Percentiles rank a stretch among this genome's conserved stretches.
These are phyloP conservation scores for Cryptococcus sp. DNA, from an alignment of 1,284 basidiomycete species.

Conservation along the genomic window DNA sequence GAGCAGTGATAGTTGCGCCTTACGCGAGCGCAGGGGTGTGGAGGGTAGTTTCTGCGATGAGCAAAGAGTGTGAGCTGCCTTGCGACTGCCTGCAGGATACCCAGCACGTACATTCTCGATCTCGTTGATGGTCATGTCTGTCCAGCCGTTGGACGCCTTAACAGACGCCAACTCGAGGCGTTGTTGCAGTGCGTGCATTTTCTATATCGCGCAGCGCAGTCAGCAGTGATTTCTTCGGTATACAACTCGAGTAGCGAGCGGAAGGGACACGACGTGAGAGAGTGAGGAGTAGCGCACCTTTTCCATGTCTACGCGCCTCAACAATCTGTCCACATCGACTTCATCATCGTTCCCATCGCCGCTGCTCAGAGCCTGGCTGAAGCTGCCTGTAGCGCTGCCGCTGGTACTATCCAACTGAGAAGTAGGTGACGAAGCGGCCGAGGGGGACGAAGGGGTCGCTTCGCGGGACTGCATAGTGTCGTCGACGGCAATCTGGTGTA, in stretches of 20 bases:
- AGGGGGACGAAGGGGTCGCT: neutral
- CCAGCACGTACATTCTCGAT: conserved; percentile 42
- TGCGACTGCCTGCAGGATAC: neutral
- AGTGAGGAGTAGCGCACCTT: conserved; percentile 35
- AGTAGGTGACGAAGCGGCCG: neutral
- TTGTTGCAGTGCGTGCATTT: conserved; percentile 48
- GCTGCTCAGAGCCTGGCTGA: neutral
- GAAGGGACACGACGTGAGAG: no score
- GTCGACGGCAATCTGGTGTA: neutral
- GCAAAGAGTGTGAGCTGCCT: neutral
- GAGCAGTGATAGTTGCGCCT: conserved; percentile 12
- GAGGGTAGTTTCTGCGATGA: conserved; percentile 19
- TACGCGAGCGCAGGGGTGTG: conserved; percentile 21
- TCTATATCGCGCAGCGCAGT: conserved; percentile 23
- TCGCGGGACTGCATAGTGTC: conserved; percentile 1
- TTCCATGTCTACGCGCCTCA: conserved; percentile 48
- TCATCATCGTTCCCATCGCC: conserved; percentile 9
- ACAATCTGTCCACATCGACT: conserved; percentile 43
- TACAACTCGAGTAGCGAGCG: no score
- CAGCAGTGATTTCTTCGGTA: conserved; percentile 4
- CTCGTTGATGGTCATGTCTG: conserved; percentile 47
- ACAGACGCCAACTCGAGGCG: conserved; percentile 49
- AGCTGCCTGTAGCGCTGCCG: neutral
- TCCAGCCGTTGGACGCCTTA: conserved; percentile 50
- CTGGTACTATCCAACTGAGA: neutral